Base-by-base conservation (phyloP, 192 early-diverging fungal genomes). In the Entomortierella chlamydospora region DNA sequence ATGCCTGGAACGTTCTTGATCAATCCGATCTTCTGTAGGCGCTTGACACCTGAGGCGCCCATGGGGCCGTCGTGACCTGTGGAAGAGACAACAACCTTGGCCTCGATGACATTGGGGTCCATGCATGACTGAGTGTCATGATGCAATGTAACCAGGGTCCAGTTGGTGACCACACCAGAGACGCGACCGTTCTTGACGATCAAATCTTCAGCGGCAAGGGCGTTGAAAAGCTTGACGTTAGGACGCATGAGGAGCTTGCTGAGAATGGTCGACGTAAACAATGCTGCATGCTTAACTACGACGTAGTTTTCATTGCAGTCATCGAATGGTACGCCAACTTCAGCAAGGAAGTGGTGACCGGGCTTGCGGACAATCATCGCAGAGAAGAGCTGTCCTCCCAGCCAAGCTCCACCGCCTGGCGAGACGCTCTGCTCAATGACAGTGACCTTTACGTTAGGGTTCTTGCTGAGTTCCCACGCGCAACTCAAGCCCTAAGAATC, bases 161-260 rank as follows among this genome's bases (percentile, higher is more conserved):
- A 93, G 86, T 93, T 93, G 63, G 91, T 91, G 55, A 91, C 91
- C 17, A 90, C 89, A 81, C 91, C 91, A 34, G 85, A 70, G n/a
- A 77, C 82, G 50, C 87, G 88, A 7, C 84, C 82, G 29, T 85
- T 76, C 71, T 83, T 82, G 69, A 93, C 89, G 43, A 93, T 89
- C 60, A 93, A 73, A 66, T 93, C 91, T 70, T 93, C 91, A 39
- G 87, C 89, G 29, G 90, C 90, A 31, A 90, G 91, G 33, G 91
- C 91, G 82, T 93, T 93, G 84, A 93, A 93, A 59, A 93, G 82
- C 78, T 87, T 89, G 74, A 93, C 91, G 68, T 91, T 91, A 60
- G 85, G 82, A 37, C 81, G 78, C 57, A 83, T 73, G 23, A 93
- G 73, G 22, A 89, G 66, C 83, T 90, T 91, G 83, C 86, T 83